phyloP scores from a whole-genome alignment of 352 stramenopile genomes.

The Phytophthora meadii region DNA sequence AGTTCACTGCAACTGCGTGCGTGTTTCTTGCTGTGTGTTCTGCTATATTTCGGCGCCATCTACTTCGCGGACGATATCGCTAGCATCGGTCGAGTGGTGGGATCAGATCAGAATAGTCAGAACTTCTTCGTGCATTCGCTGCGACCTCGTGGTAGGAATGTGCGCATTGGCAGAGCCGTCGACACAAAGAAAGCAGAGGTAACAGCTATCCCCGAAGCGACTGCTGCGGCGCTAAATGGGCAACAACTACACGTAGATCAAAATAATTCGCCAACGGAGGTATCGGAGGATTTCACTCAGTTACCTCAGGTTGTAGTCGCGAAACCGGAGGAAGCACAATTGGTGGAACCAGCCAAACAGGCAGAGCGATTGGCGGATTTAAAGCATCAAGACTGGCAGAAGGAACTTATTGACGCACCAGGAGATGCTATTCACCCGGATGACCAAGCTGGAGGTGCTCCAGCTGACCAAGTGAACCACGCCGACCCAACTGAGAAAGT shows the following conservation, averaged over 20 bases:
- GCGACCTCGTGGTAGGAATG: constrained; percentile 14
- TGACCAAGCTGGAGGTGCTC: constrained; percentile 13
- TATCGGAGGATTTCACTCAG: constrained; percentile 3
- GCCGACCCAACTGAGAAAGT: not conserved
- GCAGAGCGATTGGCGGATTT: not conserved
- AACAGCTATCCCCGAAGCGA: not conserved
- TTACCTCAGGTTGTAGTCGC: constrained; percentile 7
- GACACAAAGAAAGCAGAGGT: constrained; percentile 29
- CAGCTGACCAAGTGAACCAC: not conserved
- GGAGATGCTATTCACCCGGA: constrained; percentile 22
- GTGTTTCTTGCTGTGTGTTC: constrained; percentile 62
- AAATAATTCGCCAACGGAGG: not conserved
- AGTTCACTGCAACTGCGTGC: constrained; percentile 54
- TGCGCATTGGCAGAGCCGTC: constrained; percentile 33
- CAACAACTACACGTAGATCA: not conserved
- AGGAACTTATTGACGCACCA: not conserved
- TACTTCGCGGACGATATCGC: constrained; percentile 64
- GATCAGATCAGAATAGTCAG: constrained; percentile 35
- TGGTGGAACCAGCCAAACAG: constrained; percentile 9
- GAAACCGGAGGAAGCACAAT: constrained; percentile 15
- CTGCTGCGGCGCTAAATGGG: not conserved
- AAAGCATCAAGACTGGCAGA: not conserved
- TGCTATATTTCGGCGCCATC: constrained; percentile 57
- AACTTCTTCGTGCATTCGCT: constrained; percentile 48
- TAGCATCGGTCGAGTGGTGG: constrained; percentile 34